Conservation (phyloP, 345 rosid species). For the Gossypium australe region DNA sequence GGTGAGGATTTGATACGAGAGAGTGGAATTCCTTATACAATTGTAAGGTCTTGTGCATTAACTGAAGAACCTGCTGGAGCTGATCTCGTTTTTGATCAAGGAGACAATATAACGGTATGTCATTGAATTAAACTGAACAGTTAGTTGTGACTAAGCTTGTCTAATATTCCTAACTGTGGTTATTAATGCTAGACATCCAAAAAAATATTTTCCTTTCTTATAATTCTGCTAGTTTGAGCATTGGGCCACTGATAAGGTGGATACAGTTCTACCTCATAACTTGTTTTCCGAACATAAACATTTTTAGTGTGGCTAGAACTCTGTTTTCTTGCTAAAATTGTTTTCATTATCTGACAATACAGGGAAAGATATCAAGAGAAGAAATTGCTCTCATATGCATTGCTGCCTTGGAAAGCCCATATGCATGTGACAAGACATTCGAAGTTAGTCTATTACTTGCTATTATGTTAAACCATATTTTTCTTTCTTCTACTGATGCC, state of each 20-base stretch:
- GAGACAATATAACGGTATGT: conserved; percentile 82
- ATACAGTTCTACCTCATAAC: neutral
- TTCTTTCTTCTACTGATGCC: neutral
- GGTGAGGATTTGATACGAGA: conserved; percentile 88
- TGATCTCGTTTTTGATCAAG: conserved; percentile 87
- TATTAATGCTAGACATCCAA: neutral
- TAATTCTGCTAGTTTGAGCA: neutral
- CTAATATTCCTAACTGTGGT: neutral
- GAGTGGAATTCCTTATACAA: conserved; percentile 80
- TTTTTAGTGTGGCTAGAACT: neutral
- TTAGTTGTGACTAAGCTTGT: conserved; percentile 5
- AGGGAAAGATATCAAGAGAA: conserved; percentile 96
- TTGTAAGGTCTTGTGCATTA: conserved; percentile 86
- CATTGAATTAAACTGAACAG: neutral
- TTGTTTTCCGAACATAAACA: neutral
- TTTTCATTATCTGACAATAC: neutral
- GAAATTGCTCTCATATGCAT: conserved; percentile 86
- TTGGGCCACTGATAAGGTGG: conserved; percentile 18
- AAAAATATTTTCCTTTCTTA: neutral
- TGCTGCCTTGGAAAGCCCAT: conserved; percentile 76
- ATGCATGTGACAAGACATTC: conserved; percentile 78
- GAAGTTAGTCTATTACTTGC: conserved; percentile 42
- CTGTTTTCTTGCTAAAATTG: neutral
- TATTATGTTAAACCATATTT: neutral
- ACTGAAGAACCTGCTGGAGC: conserved; percentile 99